Conservation (phyloP, 2,329 filamentous ascomycete genomes). For the Fusarium begoniae region DNA sequence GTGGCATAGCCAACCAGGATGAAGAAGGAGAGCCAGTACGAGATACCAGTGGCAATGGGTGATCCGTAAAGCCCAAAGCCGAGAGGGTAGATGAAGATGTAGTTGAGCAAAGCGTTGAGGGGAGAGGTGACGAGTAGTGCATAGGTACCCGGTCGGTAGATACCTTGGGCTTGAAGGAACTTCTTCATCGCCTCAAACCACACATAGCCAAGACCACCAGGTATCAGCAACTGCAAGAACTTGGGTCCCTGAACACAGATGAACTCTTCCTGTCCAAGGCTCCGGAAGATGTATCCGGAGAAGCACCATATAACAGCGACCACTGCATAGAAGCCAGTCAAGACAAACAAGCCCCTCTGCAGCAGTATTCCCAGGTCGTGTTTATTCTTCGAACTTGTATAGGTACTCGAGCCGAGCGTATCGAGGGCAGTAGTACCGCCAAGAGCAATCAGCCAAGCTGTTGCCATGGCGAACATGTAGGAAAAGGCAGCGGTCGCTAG, state of each 20-base stretch:
- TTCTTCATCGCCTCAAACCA: slow-evolving; percentile 91
- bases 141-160: slow-evolving; percentile 86
- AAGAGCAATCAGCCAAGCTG: slow-evolving; percentile 85
- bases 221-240: slow-evolving; percentile 78
- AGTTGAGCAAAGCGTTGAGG: slow-evolving; percentile 83
- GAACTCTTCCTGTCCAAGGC: slow-evolving; percentile 79
- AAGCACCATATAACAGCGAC: slow-evolving; percentile 78
- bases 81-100: slow-evolving; percentile 77
- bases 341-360: slow-evolving; percentile 78
- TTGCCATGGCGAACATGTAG: slow-evolving; percentile 94
- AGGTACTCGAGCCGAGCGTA: slow-evolving; percentile 83
- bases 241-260: slow-evolving; percentile 77
- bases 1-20: slow-evolving; percentile 78
- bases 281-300: slow-evolving; percentile 77
- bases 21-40: slow-evolving; percentile 86
- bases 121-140: slow-evolving; percentile 85
- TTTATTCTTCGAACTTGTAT: slow-evolving; percentile 82
- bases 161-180: slow-evolving; percentile 86
- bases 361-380: slow-evolving; percentile 81
- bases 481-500: slow-evolving; percentile 85
- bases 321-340: slow-evolving; percentile 76
- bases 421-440: slow-evolving; percentile 88
- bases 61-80: slow-evolving; percentile 79
- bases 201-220: slow-evolving; percentile 85
- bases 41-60: slow-evolving; percentile 82